Base-by-base conservation (phyloP, 768 basidiomycete genomes). In the Tricholoma sp. region DNA sequence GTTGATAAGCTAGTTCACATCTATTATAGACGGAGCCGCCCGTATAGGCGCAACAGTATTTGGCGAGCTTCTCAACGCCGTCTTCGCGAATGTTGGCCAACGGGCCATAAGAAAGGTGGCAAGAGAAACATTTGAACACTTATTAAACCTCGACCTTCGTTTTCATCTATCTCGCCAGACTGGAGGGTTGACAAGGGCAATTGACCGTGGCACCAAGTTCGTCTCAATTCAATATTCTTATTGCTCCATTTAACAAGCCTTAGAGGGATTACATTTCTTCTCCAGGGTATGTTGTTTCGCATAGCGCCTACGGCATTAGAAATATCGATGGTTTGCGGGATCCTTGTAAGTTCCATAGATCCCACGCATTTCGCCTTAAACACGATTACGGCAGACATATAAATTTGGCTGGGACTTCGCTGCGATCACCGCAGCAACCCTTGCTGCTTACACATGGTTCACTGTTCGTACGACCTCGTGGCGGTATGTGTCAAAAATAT, bases 401-500 rank as follows among this genome's bases (percentile, higher is more conserved):
- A 96, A 98, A 67, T 99, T 97, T 65, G 97, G 97, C 7, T 94
- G 89, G 88, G 88, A 97, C 68, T 99, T 95, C 70, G 95, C 97
- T 3, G 92, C 89, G 2, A 85, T 98, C 45, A 98, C 95, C 0
- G 79, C 84, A 1, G 70, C 81, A 1, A 91, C 96, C 0, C 84
- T 99, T 79, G 88, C 80, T 2, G 83, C 89, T 3, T 99, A 99
- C 68, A 91, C 94, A 0, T 98, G 94, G 94, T 99, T 96, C 68
- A 99, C 97, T 1, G 86, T 99, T 33, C 83, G 85, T 50, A 98
- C 97, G 1, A 99, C 97, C 1, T 85, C 94, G 0, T 98, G 97
- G 97, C 78, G 95, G 94, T 94, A 37, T 15, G 37, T 15, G 13
- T 13, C 13, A 37, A 37, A 24, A 12, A 6, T 37, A 15, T 13